phyloP scores from a whole-genome alignment of 2,329 filamentous ascomycete species.

The Coniochaeta pulveracea region DNA sequence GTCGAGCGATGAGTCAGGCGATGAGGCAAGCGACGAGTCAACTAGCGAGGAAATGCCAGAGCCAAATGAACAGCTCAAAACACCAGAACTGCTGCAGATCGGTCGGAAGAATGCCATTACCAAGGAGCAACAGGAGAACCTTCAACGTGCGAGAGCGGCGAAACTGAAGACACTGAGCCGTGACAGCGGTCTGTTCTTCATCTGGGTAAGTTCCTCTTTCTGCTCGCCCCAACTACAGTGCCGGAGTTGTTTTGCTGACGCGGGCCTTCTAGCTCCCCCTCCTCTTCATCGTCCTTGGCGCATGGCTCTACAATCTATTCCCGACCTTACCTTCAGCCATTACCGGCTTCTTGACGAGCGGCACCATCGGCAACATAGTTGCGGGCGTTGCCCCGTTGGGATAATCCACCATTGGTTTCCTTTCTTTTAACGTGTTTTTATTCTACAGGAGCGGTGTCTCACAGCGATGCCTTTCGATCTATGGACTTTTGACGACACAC shows the following conservation, averaged over 20 bases:
- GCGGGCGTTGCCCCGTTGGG: too few species aligned
- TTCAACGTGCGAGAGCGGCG: constrained; percentile 47
- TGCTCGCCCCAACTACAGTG: constrained; percentile 6
- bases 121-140: constrained; percentile 52
- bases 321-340: too few species aligned
- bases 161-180: constrained; percentile 52
- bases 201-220: constrained; percentile 43
- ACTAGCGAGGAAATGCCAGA: constrained; percentile 14
- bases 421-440: too few species aligned
- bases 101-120: constrained; percentile 53
- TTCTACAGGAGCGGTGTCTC: too few species aligned
- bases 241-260: constrained; percentile 21
- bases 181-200: constrained; percentile 56
- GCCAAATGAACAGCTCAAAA: constrained; percentile 11
- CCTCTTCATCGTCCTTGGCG: constrained; percentile 33
- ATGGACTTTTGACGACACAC: too few species aligned
- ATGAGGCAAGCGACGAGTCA: constrained; percentile 28
- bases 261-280: constrained; percentile 30
- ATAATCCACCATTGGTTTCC: too few species aligned
- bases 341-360: too few species aligned
- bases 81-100: constrained; percentile 40
- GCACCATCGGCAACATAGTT: too few species aligned
- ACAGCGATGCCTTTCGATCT: too few species aligned
- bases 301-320: constrained; percentile 30
- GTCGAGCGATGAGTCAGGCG: constrained; percentile 12